phyloP scores from a whole-genome alignment of 345 rosid species.

The Syzygium oleosum region DNA sequence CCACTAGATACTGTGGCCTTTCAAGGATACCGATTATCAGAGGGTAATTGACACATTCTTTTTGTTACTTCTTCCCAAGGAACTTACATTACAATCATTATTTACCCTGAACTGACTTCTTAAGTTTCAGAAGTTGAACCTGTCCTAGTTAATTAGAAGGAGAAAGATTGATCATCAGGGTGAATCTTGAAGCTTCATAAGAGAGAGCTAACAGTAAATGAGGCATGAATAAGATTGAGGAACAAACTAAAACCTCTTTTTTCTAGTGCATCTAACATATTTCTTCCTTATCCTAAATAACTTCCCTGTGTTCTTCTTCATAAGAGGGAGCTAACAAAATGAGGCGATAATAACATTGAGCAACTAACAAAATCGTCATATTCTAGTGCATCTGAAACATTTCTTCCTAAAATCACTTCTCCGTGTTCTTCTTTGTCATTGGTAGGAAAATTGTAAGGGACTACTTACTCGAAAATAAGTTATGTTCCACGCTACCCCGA shows the following conservation, averaged over 20 bases:
- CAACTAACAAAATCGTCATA: not conserved
- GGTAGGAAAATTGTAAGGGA: not conserved
- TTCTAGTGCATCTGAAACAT: not conserved
- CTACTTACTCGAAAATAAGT: slow-evolving; percentile 77
- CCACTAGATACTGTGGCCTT: not conserved
- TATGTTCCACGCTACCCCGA: slow-evolving; percentile 88
- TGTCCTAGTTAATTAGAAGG: not conserved
- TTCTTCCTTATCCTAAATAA: not conserved
- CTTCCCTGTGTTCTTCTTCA: not conserved
- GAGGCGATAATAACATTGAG: not conserved
- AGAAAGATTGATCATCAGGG: not conserved
- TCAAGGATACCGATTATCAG: not conserved
- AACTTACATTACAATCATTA: not conserved
- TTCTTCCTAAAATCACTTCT: not conserved
- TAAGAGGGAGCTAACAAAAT: not conserved
- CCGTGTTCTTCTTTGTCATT: not conserved
- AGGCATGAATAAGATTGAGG: not conserved
- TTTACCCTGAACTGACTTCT: not conserved
- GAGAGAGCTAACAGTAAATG: not conserved
- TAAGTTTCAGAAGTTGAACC: not conserved
- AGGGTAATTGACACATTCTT: not conserved
- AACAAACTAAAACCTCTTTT: not conserved
- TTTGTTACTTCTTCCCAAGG: not conserved
- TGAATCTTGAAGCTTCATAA: not conserved
- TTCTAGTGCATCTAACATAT: not conserved